phyloP scores from a whole-genome alignment of 768 basidiomycete species.

The Lyophyllum shimeji region DNA sequence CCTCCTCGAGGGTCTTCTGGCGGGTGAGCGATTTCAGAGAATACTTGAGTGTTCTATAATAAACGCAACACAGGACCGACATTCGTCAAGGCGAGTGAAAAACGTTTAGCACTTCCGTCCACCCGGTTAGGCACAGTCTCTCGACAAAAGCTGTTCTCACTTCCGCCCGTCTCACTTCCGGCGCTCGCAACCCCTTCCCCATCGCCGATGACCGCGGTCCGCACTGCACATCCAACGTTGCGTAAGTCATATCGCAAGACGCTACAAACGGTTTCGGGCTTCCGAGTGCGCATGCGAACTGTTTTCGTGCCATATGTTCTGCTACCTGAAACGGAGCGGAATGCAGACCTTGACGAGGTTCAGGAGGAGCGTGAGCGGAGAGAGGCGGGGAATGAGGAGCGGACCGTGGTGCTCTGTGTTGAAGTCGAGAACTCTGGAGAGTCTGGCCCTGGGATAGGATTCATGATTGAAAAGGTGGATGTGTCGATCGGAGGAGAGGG shows the following conservation, averaged over 20 bases:
- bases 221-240: conserved; percentile 61
- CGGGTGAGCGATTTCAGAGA: conserved; percentile 39
- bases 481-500: conserved; percentile 73
- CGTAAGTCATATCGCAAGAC: conserved; percentile 86
- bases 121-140: conserved; percentile 69
- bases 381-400: conserved; percentile 75
- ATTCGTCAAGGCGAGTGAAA: conserved; percentile 29
- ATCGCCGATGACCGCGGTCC: conserved; percentile 47
- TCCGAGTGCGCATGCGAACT: conserved; percentile 92
- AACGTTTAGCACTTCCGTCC: conserved; percentile 56
- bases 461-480: conserved; percentile 73
- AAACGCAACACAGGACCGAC: conserved; percentile 39
- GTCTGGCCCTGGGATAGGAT: conserved; percentile 57
- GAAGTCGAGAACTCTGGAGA: conserved; percentile 86
- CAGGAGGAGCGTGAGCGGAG: conserved; percentile 55
- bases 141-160: conserved; percentile 66
- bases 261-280: conserved; percentile 75
- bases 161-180: conserved; percentile 48
- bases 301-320: conserved; percentile 87
- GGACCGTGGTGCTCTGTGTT: conserved; percentile 86
- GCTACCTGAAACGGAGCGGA: conserved; percentile 43
- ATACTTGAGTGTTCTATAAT: neutral
- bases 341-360: conserved; percentile 33
- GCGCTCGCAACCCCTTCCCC: conserved; percentile 44
- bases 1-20: conserved; percentile 58